These are phyloP conservation scores for Pseudozyma sp. DNA, from an alignment of 1,284 basidiomycete species.

Conservation along the genomic window DNA sequence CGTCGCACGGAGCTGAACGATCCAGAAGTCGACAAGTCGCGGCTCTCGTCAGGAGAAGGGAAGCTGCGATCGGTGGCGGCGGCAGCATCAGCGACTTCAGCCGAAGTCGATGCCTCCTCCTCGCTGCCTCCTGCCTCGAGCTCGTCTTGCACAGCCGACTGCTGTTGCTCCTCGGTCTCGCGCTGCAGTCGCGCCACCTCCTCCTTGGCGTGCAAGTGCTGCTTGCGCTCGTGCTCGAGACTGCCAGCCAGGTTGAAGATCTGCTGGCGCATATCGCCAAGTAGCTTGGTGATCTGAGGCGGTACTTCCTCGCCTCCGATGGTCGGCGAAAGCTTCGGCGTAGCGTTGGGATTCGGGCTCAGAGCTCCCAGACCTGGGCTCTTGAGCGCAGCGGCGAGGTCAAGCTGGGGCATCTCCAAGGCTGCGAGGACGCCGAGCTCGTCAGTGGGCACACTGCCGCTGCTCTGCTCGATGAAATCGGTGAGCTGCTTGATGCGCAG, in stretches of 20 bases:
- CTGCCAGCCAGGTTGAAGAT: constrained; percentile 65
- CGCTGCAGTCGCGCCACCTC: constrained; percentile 43
- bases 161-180: constrained; percentile 11
- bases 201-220: constrained; percentile 56
- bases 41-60: constrained; percentile 26
- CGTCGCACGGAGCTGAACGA: constrained; percentile 24
- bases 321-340: constrained; percentile 45
- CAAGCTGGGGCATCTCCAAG: constrained; percentile 43
- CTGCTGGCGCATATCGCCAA: constrained; percentile 68
- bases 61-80: constrained; percentile 21
- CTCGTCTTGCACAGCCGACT: not conserved
- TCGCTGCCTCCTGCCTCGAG: not conserved
- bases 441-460: constrained; percentile 34
- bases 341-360: constrained; percentile 27
- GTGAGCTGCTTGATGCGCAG: constrained; percentile 55
- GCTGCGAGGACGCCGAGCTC: constrained; percentile 37
- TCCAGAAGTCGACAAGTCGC: constrained; percentile 10
- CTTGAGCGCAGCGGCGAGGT: constrained; percentile 33
- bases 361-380: constrained; percentile 50
- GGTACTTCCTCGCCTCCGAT: constrained; percentile 35
- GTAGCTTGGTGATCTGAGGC: constrained; percentile 61
- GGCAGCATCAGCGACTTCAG: not conserved
- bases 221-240: constrained; percentile 64
- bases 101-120: not conserved
- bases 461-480: constrained; percentile 35